Conservation (phyloP, 2,329 filamentous ascomycete species). For the Harringtonia aguacate region DNA sequence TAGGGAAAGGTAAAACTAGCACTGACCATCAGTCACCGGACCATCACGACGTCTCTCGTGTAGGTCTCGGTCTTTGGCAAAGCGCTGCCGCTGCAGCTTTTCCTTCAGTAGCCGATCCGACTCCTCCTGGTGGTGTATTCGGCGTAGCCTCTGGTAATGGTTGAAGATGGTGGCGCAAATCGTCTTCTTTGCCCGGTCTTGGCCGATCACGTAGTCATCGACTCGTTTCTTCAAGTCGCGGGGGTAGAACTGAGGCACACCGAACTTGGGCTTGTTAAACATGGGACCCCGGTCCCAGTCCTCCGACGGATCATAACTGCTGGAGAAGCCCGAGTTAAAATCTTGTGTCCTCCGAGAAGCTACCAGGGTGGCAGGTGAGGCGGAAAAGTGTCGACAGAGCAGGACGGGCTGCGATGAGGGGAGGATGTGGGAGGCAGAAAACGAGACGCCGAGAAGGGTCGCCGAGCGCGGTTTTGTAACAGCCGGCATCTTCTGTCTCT, state of each 20-base stretch:
- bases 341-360: constrained; percentile 32
- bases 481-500: constrained; percentile 8
- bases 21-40: constrained; percentile 71
- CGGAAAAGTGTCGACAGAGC: constrained; percentile 16
- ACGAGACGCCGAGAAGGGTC: constrained; percentile 3
- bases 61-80: constrained; percentile 54
- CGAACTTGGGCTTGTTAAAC: constrained; percentile 45
- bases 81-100: constrained; percentile 59
- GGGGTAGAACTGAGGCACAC: constrained; percentile 54
- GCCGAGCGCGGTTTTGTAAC: constrained; percentile 7
- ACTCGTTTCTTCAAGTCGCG: constrained; percentile 75
- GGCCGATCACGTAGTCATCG: constrained; percentile 92
- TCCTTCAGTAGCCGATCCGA: constrained; percentile 45
- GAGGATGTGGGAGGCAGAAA: not conserved
- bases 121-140: constrained; percentile 69
- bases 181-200: constrained; percentile 89
- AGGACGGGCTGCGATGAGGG: not conserved
- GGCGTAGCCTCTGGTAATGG: constrained; percentile 81
- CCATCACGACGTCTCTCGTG: constrained; percentile 43
- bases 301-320: constrained; percentile 44
- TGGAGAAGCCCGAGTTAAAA: constrained; percentile 48
- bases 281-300: constrained; percentile 47
- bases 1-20: constrained; percentile 14
- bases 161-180: constrained; percentile 92
- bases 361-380: constrained; percentile 16